Evolutionary conservation across 768 basidiomycete species (phyloP), one percentile per base, ranked within the genome.

Genomic region (Boletus eberwhitei): DNA sequence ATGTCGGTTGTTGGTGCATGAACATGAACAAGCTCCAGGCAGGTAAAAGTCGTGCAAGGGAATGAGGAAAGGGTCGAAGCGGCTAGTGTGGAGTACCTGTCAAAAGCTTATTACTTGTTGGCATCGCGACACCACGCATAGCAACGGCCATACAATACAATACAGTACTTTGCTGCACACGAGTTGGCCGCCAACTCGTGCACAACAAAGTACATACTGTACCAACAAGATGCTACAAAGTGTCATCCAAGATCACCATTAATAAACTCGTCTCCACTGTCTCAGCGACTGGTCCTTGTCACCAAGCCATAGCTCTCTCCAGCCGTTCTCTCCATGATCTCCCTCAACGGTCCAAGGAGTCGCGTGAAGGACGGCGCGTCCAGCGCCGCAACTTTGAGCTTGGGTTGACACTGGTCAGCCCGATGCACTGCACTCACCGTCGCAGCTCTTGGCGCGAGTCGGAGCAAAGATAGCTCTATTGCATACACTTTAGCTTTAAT

Each of bases 321-420:
- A n/a, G 90, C 87, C 64, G 87, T 84, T 61, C 92, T 83, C 66
- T 93, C 91, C 91, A 95, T 93, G 67, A 93, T 86, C 70, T 95
- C 94, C 56, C 90, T 84, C 59, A 96, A 75, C 21, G 94, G 93
- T 5, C 96, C 96, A 32, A 99, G 83, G 40, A 99, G 75, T 38
- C 96, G 85, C 13, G 93, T 97, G 67, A 99, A 99, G 19, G 95
- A 89, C 54, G 90, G 83, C 35, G 93, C 92, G 64, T 94, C 94
- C 59, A 99, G 77, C 11, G 92, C 92, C 8, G 96, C 96, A 13
- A 98, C 93, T 70, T 95, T 92, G 40, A 99, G 82, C 69, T 88
- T 91, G 12, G 79, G 80, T 56, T 70, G 66, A 24, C 77, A 71
- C 34, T 73, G 69, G 39, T 82, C 78, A 1, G 64, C 57, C 42